Evolutionary conservation across 495 filamentous ascomycete genomes (phyloP), one percentile per base, ranked within the genome.

Genomic region (Achaetomiella virescens): DNA sequence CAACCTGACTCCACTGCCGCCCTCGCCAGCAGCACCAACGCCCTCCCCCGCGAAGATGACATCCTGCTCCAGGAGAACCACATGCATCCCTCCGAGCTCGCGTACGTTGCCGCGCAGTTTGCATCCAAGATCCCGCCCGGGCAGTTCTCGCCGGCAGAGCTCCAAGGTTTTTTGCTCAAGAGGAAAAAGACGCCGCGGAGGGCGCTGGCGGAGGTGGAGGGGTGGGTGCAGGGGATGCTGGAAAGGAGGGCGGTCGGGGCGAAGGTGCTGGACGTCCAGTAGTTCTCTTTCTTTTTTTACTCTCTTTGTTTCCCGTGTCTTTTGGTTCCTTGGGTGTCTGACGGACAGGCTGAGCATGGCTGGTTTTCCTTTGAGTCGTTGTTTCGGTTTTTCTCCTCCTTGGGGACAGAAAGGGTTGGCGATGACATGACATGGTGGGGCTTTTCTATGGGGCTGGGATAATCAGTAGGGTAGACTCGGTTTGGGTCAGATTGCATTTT

Each of bases 81-180:
- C 9, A 37, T 17, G 31, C 14, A 18, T 48, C 12, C 27, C 41
- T 46, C 25, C 0, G 74, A 76, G 43, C 65, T 82, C 5, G 52
- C 59, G 0, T 51, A 57, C 18, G 67, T 83, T 17, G 76, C 80
- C 0, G 31, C 33, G 8, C 51, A 68, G 20, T 84, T 85, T 55
- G 67, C 75, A 12, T 56, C 62, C 1, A 68, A 69, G 46, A 74
- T 84, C 44, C 80, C 82, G 9, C 58, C 64, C 7, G 66, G 66
- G 40, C 61, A 68, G 48, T 80, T 89, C 61, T 81, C 79, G 7
- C 85, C 86, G 0, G 87, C 86, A 4, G 84, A 89, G 64, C 79
- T 90, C 43, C 86, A 89, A 65, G 84, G 83, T 2, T 88, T 81
- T 63, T 64, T 89, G 24, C 66, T 89, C 17, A 83, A 79, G 61